Conservation (phyloP, 2,329 filamentous ascomycete species). For the Aurifilum marmelostoma region DNA sequence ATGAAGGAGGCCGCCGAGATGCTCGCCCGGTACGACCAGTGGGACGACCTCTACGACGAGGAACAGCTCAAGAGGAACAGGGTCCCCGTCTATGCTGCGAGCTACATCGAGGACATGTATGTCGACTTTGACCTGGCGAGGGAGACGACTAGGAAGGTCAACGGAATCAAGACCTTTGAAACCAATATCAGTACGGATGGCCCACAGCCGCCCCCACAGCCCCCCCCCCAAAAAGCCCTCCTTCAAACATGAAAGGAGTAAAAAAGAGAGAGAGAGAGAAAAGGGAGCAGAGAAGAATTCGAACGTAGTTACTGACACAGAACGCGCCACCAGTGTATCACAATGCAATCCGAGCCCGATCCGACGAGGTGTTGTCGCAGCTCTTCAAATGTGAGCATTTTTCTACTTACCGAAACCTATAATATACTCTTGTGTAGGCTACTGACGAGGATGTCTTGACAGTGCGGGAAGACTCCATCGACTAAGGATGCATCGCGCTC, state of each 20-base stretch:
- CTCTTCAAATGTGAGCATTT: slow-evolving; percentile 59
- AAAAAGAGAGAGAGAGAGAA: neutral
- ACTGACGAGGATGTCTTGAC: neutral
- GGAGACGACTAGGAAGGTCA: slow-evolving; percentile 71
- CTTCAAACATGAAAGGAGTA: too few species aligned
- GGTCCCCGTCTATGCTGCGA: slow-evolving; percentile 69
- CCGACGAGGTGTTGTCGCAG: slow-evolving; percentile 75
- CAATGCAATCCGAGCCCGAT: slow-evolving; percentile 73
- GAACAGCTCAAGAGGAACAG: slow-evolving; percentile 63
- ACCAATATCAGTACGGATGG: slow-evolving; percentile 65
- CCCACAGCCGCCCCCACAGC: too few species aligned
- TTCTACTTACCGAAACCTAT: neutral
- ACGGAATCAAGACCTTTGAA: slow-evolving; percentile 76
- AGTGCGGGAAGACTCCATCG: slow-evolving; percentile 9
- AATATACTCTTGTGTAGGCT: neutral
- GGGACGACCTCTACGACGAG: slow-evolving; percentile 67
- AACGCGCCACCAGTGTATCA: slow-evolving; percentile 62
- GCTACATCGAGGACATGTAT: slow-evolving; percentile 74
- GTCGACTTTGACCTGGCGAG: slow-evolving; percentile 66
- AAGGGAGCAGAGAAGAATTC: neutral
- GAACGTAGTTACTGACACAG: neutral
- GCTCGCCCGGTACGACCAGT: slow-evolving; percentile 62
- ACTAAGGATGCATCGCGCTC: neutral
- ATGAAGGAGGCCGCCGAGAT: slow-evolving; percentile 71
- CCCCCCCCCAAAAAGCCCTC: too few species aligned